Conservation (phyloP, 2,329 filamentous ascomycete genomes). For the Claviceps fusiformis region DNA sequence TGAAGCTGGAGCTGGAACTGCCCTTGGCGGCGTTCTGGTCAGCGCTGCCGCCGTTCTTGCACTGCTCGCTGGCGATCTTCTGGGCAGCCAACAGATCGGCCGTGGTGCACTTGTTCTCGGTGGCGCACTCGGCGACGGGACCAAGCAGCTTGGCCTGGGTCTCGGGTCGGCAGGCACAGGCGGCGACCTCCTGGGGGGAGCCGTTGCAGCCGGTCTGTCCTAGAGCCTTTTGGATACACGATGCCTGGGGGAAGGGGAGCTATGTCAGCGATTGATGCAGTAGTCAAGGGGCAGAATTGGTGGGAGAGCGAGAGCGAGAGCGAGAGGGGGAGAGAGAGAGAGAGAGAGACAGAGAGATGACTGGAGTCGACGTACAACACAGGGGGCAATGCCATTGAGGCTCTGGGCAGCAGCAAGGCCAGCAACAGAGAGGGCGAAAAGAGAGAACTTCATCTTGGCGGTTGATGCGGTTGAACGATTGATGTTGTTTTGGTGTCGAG, state of each 20-base stretch:
- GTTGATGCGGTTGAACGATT: no score
- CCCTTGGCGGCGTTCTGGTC: conserved; percentile 2
- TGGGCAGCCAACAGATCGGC: conserved; percentile 19
- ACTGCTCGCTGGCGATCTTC: conserved; percentile 17
- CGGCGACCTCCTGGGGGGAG: conserved; percentile 7
- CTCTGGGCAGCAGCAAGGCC: conserved; percentile 26
- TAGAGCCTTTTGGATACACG: conserved; percentile 24
- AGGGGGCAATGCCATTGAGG: conserved; percentile 21
- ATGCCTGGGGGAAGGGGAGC: conserved; percentile 8
- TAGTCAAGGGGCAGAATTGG: background rate
- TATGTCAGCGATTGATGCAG: background rate
- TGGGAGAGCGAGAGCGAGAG: no score
- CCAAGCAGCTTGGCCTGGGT: conserved; percentile 19
- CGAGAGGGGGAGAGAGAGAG: no score
- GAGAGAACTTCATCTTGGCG: conserved; percentile 28
- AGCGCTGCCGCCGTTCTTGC: conserved; percentile 8
- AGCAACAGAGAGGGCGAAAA: conserved; percentile 19
- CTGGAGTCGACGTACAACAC: conserved; percentile 23
- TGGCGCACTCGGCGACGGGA: conserved; percentile 19
- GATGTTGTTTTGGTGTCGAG: background rate
- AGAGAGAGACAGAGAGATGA: no score
- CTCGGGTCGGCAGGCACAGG: conserved; percentile 26
- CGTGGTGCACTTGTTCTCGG: conserved; percentile 18
- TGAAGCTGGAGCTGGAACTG: no score
- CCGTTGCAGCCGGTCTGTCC: conserved; percentile 8